A percentile compares a stretch with the other conserved stretches of the same genome.
Evolutionary conservation across 1,284 basidiomycete genomes (phyloP).

Genomic region (Dichomitus squalens): DNA sequence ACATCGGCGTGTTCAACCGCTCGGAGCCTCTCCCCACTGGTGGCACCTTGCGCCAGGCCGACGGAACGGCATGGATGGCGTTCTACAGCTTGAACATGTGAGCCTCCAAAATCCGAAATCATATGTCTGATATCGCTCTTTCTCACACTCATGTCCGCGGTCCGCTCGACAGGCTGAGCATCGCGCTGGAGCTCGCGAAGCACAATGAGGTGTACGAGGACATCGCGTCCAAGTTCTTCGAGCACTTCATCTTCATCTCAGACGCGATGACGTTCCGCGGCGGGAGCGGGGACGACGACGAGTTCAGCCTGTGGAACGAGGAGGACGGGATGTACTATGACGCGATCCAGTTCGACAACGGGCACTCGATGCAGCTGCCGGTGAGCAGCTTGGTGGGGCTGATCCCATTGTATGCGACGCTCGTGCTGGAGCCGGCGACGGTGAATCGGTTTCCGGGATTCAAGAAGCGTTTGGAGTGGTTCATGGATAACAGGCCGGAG

Average conservation of each 20-base stretch:
- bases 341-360: slow-evolving; percentile 88
- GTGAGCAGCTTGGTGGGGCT: slow-evolving; percentile 93
- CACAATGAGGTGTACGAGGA: slow-evolving; percentile 98
- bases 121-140: background rate
- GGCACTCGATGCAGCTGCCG: slow-evolving; percentile 87
- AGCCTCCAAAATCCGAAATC: background rate
- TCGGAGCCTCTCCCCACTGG: slow-evolving; percentile 96
- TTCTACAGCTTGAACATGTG: slow-evolving; percentile 97
- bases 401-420: slow-evolving; percentile 93
- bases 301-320: slow-evolving; percentile 92
- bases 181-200: slow-evolving; percentile 96
- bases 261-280: slow-evolving; percentile 95
- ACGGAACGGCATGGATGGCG: slow-evolving; percentile 99
- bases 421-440: slow-evolving; percentile 89
- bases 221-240: slow-evolving; percentile 98
- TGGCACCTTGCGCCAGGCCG: slow-evolving; percentile 90
- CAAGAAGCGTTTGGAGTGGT: slow-evolving; percentile 99
- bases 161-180: slow-evolving; percentile 73
- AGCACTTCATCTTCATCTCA: slow-evolving; percentile 95
- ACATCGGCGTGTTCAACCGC: slow-evolving; percentile 97
- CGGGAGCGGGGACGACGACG: slow-evolving; percentile 55
- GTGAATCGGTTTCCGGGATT: slow-evolving; percentile 95
- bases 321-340: slow-evolving; percentile 98
- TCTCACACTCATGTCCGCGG: background rate
- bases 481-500: slow-evolving; percentile 89